Evolutionary conservation across 2,329 filamentous ascomycete species (phyloP).

Genomic region (Fusarium abutilonis): DNA sequence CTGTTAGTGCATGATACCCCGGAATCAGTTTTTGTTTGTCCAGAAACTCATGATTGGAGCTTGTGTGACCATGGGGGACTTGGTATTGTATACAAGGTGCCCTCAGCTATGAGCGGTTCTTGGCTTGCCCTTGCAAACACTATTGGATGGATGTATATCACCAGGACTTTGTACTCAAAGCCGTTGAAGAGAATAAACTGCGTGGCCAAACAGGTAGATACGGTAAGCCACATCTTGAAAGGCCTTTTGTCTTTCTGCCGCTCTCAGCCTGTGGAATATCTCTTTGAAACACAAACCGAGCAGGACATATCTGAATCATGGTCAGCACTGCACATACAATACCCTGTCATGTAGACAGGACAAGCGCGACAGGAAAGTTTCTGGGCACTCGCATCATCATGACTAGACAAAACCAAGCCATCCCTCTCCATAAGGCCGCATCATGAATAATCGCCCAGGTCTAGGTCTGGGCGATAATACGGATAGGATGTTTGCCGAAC

Average conservation of each 20-base stretch:
- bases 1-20: conserved; percentile 14
- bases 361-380: conserved; percentile 12
- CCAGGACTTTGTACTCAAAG: too few species aligned
- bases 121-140: conserved; percentile 25
- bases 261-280: conserved; percentile 22
- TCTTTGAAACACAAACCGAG: not conserved
- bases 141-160: not conserved
- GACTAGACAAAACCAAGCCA: conserved; percentile 25
- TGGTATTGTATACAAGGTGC: not conserved
- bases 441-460: conserved; percentile 23
- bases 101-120: conserved; percentile 18
- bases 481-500: conserved; percentile 7
- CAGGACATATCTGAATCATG: conserved; percentile 12
- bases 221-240: conserved; percentile 11
- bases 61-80: conserved; percentile 10
- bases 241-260: conserved; percentile 6
- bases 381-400: conserved; percentile 34
- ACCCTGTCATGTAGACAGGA: conserved; percentile 15
- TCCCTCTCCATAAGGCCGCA: conserved; percentile 17
- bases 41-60: conserved; percentile 4
- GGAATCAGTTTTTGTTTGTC: conserved; percentile 4
- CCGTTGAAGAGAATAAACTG: too few species aligned
- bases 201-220: too few species aligned
- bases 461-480: conserved; percentile 5
- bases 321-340: conserved; percentile 9